These are phyloP conservation scores for Gelatoporia subvermispora DNA, from an alignment of 768 basidiomycete species.

Conservation along the genomic window DNA sequence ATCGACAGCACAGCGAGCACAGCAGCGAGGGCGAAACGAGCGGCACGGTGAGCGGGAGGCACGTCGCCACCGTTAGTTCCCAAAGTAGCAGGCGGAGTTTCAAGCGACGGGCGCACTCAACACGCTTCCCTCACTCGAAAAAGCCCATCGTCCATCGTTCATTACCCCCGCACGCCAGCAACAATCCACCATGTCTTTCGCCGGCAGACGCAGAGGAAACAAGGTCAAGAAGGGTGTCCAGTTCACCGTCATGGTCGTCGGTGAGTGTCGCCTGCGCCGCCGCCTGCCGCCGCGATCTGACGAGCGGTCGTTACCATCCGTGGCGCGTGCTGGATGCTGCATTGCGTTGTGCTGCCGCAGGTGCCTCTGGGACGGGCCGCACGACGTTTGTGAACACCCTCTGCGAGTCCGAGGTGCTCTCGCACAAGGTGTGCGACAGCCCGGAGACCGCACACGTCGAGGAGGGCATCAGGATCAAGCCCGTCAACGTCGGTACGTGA, in stretches of 20 bases:
- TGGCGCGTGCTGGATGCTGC: constrained; percentile 1
- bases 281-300: constrained; percentile 2
- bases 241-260: constrained; percentile 97
- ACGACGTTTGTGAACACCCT: constrained; percentile 99
- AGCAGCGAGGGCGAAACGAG: not conserved
- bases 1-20: not conserved
- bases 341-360: constrained; percentile 34
- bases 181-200: constrained; percentile 61
- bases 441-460: constrained; percentile 92
- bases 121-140: constrained; percentile 16
- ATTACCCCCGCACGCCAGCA: constrained; percentile 12
- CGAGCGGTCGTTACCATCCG: not conserved
- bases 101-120: constrained; percentile 15
- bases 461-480: constrained; percentile 92
- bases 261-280: constrained; percentile 44
- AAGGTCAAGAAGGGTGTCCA: constrained; percentile 99
- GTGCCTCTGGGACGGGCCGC: constrained; percentile 94
- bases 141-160: constrained; percentile 13
- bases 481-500: constrained; percentile 81
- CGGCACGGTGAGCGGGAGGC: not conserved
- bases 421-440: constrained; percentile 80
- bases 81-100: constrained; percentile 18
- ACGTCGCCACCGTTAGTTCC: not conserved
- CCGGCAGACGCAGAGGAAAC: constrained; percentile 82
- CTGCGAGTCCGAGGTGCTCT: constrained; percentile 89